Evolutionary conservation across 208 protist species (phyloP).

Genomic region (Jaenimonas drosophilae): DNA sequence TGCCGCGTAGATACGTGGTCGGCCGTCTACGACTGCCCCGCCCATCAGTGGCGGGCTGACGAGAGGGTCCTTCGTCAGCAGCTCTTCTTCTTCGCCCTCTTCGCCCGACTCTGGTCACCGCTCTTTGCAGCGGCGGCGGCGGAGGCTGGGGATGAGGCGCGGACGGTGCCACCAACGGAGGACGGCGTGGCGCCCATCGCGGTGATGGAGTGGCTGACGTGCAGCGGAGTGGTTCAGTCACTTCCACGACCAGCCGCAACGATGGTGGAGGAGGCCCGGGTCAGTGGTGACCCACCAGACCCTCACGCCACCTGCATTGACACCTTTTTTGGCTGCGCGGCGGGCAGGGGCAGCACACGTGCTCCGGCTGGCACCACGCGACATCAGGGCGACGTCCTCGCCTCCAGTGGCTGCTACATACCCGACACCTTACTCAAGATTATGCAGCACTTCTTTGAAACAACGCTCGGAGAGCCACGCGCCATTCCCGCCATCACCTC

Average conservation of each 20-base stretch:
- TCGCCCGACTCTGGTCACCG: conserved; percentile 63
- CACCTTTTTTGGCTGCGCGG: background rate
- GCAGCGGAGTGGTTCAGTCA: conserved; percentile 8
- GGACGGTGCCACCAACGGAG: conserved; percentile 1
- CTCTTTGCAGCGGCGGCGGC: conserved; percentile 47
- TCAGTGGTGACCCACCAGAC: background rate
- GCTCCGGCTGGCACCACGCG: background rate
- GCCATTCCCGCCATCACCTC: conserved; percentile 49
- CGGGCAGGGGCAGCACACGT: conserved; percentile 8
- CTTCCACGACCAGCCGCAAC: background rate
- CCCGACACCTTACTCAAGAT: conserved; percentile 37
- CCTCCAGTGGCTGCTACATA: conserved; percentile 11
- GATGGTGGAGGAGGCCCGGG: background rate
- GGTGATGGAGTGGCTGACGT: conserved; percentile 69
- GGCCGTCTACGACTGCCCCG: conserved; percentile 41
- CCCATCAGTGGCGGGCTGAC: conserved; percentile 26
- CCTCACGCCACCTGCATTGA: conserved; percentile 1
- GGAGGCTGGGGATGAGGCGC: background rate
- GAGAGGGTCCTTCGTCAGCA: conserved; percentile 60
- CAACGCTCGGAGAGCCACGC: conserved; percentile 34
- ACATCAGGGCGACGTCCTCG: conserved; percentile 6
- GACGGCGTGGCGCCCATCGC: conserved; percentile 37
- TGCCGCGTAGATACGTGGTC: conserved; percentile 56
- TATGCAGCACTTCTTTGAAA: conserved; percentile 47
- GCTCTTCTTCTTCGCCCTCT: conserved; percentile 77